Base-by-base conservation (phyloP, 2,329 filamentous ascomycete species). In the Domatiomyces catenatus region DNA sequence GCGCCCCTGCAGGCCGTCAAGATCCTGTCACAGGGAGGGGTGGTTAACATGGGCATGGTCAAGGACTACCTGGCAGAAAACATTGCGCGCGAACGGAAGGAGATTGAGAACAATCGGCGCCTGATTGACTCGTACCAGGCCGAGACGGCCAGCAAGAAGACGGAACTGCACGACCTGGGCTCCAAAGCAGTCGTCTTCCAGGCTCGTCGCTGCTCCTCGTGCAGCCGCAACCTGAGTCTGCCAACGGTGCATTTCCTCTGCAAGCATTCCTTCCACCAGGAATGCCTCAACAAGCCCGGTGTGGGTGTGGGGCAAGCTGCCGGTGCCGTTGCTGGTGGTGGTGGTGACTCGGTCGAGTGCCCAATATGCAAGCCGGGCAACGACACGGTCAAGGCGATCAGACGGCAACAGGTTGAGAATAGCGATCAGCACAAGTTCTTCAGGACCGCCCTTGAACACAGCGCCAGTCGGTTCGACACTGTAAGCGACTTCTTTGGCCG, bases 1-100 rank as follows among this genome's bases (percentile, higher is more conserved):
- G 90, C 92, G 0, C 92, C 92, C 0, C 72, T 98, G 3, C 92
- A 98, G 65, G 92, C 98, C 28, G 92, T 98, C 15, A 90, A 98
- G 66, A 92, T 89, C 0, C 76, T 98, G 12, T 82, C 78, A 54
- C 76, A 76, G 48, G 85, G 84, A 58, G 77, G 81, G 5, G 86
- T 95, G 2, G 90, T 93, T 0, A 96, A 88, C 0, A 95, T 98
- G 86, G 92, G 90, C 48, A 88, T 96, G 76, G 83, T 98, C 55
- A 96, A 95, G 68, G 80, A 82, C 5, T 98, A 98, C 66, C 79
- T 98, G 1, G 80, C 84, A 56, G 80, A 84, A 47, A 94, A 89
- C 7, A 94, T 98, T 56, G 82, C 86, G 58, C 80, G 86, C 48
- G 92, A 98, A 68, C 79, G 87, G 22, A 81, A 81, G 53, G 89